Base-by-base conservation (phyloP, 306 rosid species). In the Amphicarpaea edgeworthii region DNA sequence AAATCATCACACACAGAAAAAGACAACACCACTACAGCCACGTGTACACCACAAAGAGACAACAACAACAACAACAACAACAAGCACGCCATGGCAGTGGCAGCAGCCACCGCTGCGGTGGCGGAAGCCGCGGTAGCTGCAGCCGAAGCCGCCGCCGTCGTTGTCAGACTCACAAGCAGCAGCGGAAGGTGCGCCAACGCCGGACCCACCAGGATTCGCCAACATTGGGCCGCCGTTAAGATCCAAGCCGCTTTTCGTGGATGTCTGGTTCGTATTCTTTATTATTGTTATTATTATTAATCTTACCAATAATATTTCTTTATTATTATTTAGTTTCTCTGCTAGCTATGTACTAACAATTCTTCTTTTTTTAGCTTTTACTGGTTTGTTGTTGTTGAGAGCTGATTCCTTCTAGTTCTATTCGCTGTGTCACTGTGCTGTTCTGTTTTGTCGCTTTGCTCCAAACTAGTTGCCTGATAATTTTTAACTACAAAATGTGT, bases 201-300 rank as follows among this genome's bases (percentile, higher is more conserved):
- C 19, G 78, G 75, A 0, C 38, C 75, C 70, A 9, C 72, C 17
- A 81, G 70, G 55, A 43, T 62, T 57, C 88, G 86, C 0, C 86
- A 85, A 32, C 89, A 85, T 49, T 87, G 86, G 89, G 98, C 98
- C 0, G 97, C 96, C 26, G 66, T 87, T 32, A 90, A 77, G 81
- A 94, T 94, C 75, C 98, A 94, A 70, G 85, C 97, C 28, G 96
- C 98, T 50, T 94, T 92, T 76, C 94, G 96, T 1, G 93, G 95
- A 77, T 85, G 88, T 63, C 73, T 94, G 97, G 98, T 94, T 68
- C 4, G 96, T 85, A 8, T 79, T 20, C 30, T 17, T 14, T 3
- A 1, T 8, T 47, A 14, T 42, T 53, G 5, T 42, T 37, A 6
- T 3, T 12, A 38, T 24, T 37, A 28, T 19, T 37, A 7, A 14